Base-by-base conservation (phyloP, 176 grass and related monocot genomes). In the Phyllostachys edulis region DNA sequence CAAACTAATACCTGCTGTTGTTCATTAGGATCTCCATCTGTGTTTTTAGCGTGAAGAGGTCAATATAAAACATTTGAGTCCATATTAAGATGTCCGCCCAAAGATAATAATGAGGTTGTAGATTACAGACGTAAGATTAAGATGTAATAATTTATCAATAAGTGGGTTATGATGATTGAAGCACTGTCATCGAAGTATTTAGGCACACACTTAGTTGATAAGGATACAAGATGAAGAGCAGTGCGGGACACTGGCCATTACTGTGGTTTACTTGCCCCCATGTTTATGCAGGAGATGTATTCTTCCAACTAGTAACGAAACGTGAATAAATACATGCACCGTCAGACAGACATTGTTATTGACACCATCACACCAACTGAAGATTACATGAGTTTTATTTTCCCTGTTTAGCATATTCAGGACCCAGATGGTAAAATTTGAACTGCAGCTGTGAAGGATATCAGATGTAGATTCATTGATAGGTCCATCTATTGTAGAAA, bases 201-300 rank as follows among this genome's bases (percentile, higher is more conserved):
- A 34, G 32, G 32, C 32, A 34, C 14, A 52, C 12, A 63, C 3
- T 62, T 64, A 45, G 68, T 51, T 63, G 12, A 78, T 6, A 12
- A 34, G 15, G 38, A 14, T 71, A 54, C 67, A 73, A 59, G 9
- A 71, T 63, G 8, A 82, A 65, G 23, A 66, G n/a, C 21, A 86
- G 9, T 18, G 34, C 23, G 13, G 27, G 26, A 13, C 4, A 73
- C 23, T 14, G 16, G 3, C 12, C 21, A 20, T 65, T 56, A 16
- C 7, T 11, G 41, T 34, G 24, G 9, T 80, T 80, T 18, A 73
- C 44, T 69, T 42, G 37, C 9, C 50, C 17, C 38, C 3, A 4
- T 61, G 14, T 76, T 77, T 52, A 69, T 71, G 16, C 34, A 88
- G n/a, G 40, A 82, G 57, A 34, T 82, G 16, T 18, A 52, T 34